Conservation (phyloP, 306 rosid genomes). For the Cucumis sativus region DNA sequence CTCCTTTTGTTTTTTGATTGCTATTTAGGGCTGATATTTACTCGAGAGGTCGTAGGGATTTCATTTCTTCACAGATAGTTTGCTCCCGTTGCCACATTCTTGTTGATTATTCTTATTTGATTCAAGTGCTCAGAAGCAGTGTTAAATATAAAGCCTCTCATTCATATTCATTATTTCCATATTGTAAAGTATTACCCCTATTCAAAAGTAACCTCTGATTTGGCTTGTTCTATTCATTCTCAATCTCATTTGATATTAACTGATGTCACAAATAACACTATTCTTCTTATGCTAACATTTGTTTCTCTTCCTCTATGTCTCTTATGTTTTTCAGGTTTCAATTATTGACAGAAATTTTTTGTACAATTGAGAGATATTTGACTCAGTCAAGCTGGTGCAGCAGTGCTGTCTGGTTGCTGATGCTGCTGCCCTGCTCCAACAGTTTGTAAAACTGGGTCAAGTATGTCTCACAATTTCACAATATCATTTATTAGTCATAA, state of each 20-base stretch:
- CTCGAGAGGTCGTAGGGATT: slow-evolving; percentile 27
- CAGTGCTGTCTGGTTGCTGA: not conserved
- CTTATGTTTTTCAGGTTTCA: not conserved
- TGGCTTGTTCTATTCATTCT: not conserved
- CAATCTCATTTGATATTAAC: not conserved
- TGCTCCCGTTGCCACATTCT: slow-evolving; percentile 34
- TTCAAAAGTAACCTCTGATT: not conserved
- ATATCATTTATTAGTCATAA: slow-evolving; percentile 6
- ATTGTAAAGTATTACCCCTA: slow-evolving; percentile 8
- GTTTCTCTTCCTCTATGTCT: not conserved
- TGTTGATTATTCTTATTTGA: slow-evolving; percentile 29
- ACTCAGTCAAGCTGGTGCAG: slow-evolving; percentile 2
- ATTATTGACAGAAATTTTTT: not conserved
- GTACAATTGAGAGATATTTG: not conserved
- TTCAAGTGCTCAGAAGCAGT: slow-evolving; percentile 29
- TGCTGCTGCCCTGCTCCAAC: not conserved
- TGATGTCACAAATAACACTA: not conserved
- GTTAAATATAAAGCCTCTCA: slow-evolving; percentile 32
- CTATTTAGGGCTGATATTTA: slow-evolving; percentile 13
- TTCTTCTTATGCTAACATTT: not conserved
- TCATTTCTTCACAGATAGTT: slow-evolving; percentile 13
- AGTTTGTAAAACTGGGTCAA: slow-evolving; percentile 1
- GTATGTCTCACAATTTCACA: not conserved
- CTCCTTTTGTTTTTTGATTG: slow-evolving; percentile 2
- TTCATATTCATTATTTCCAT: slow-evolving; percentile 27